phyloP scores from a whole-genome alignment of 108 stramenopile species.

The Thalassiosira profunda region DNA sequence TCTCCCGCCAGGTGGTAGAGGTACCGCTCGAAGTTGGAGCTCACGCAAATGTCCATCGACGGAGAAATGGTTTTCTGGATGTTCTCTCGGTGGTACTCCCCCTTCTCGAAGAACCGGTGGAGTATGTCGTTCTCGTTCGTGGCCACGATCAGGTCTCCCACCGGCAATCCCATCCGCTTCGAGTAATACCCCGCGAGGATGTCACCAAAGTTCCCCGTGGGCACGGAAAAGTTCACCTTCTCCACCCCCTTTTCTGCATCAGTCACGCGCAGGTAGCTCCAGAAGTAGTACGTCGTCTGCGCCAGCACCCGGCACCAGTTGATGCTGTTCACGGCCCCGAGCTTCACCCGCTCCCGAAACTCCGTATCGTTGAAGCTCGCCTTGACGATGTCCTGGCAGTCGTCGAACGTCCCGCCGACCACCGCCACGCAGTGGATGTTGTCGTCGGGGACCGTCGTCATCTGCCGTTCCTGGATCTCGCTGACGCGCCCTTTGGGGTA shows the following conservation, averaged over 20 bases:
- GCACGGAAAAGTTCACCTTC: constrained; percentile 91
- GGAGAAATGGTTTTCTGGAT: constrained; percentile 93
- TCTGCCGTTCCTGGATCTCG: constrained; percentile 97
- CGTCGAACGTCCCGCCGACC: constrained; percentile 97
- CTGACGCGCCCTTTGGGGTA: constrained; percentile 96
- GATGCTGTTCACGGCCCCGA: constrained; percentile 99
- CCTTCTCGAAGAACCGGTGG: constrained; percentile 96
- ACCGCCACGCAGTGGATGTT: constrained; percentile 97
- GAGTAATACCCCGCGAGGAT: constrained; percentile 98
- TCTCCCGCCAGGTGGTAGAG: constrained; percentile 95
- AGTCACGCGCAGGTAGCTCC: constrained; percentile 94
- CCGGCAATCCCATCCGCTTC: constrained; percentile 98
- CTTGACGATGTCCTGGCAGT: constrained; percentile 99
- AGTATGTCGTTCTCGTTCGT: constrained; percentile 99
- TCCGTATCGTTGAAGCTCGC: constrained; percentile 90
- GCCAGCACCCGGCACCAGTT: constrained; percentile 99
- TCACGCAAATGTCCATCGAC: constrained; percentile 99
- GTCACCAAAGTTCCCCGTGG: constrained; percentile 99
- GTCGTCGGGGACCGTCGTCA: constrained; percentile 96
- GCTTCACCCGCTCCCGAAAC: constrained; percentile 90
- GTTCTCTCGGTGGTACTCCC: constrained; percentile 91
- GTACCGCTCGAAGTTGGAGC: constrained; percentile 98
- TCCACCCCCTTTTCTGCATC: constrained; percentile 58
- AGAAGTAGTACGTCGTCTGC: constrained; percentile 99
- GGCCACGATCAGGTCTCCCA: constrained; percentile 94